Conservation (phyloP, 345 rosid genomes). For the Rhodamnia rubescens region DNA sequence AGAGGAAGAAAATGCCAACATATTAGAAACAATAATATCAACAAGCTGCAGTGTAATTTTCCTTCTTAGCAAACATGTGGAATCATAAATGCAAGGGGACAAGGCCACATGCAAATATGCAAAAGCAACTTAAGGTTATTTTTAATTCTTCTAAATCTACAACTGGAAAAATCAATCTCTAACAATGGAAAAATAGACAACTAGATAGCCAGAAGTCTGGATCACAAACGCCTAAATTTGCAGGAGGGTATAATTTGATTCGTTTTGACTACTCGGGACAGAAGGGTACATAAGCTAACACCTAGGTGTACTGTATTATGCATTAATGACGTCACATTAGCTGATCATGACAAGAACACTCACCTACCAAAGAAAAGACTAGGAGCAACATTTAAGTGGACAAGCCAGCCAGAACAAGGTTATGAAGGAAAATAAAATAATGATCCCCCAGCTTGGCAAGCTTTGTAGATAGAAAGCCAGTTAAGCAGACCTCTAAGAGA, state of each 20-base stretch:
- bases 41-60: not conserved
- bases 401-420: not conserved
- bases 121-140: not conserved
- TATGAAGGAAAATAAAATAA: not conserved
- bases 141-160: not conserved
- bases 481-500: not conserved
- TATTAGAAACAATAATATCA: not conserved
- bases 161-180: not conserved
- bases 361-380: not conserved
- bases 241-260: not conserved
- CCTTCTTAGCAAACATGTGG: not conserved
- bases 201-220: not conserved
- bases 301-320: not conserved
- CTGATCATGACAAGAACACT: not conserved
- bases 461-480: not conserved
- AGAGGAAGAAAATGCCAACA: not conserved
- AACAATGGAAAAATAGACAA: not conserved
- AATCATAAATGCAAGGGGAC: not conserved
- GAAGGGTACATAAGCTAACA: not conserved
- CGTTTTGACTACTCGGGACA: not conserved
- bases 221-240: not conserved
- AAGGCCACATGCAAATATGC: not conserved
- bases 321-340: not conserved
- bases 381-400: not conserved
- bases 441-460: not conserved